phyloP scores from a whole-genome alignment of 192 early-diverging fungal species.

The Umbelopsis vinacea region DNA sequence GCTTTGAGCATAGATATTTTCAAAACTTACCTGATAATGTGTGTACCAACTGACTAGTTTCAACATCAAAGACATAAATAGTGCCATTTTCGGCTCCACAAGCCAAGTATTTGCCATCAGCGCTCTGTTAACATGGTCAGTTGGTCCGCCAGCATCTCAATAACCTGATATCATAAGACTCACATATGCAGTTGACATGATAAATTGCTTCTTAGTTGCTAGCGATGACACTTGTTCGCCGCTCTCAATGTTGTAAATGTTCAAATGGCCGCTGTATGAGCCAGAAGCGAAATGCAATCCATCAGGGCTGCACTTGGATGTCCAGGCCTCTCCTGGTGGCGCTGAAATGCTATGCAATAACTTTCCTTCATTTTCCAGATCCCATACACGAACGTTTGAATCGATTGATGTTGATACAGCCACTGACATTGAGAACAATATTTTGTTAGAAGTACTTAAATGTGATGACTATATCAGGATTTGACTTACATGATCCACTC shows the following conservation, averaged over 20 bases:
- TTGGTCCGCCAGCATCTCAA: not conserved
- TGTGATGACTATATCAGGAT: not conserved
- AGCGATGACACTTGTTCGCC: slow-evolving; percentile 69
- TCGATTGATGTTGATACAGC: slow-evolving; percentile 79
- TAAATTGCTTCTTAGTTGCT: slow-evolving; percentile 74
- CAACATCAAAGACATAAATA: slow-evolving; percentile 47
- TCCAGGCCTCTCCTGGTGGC: slow-evolving; percentile 78
- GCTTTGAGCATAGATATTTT: not conserved
- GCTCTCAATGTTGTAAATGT: slow-evolving; percentile 70
- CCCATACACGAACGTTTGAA: slow-evolving; percentile 79
- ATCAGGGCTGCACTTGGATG: slow-evolving; percentile 73
- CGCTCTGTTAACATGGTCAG: slow-evolving; percentile 53
- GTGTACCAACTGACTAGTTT: slow-evolving; percentile 45
- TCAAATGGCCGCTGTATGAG: slow-evolving; percentile 72
- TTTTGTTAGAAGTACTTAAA: not conserved
- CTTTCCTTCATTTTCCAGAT: slow-evolving; percentile 57
- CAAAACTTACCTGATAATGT: slow-evolving; percentile 36
- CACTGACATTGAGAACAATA: slow-evolving; percentile 40
- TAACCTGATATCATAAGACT: slow-evolving; percentile 18
- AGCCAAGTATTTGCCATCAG: slow-evolving; percentile 76
- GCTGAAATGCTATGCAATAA: slow-evolving; percentile 64
- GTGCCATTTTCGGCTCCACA: slow-evolving; percentile 69
- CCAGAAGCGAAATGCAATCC: slow-evolving; percentile 73
- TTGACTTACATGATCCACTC: slow-evolving; percentile 55
- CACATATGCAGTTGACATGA: slow-evolving; percentile 82